Percentiles rank a stretch among this genome's conserved stretches.
Evolutionary conservation across 768 basidiomycete genomes (phyloP).

Genomic region (Gymnopilus dilepis): DNA sequence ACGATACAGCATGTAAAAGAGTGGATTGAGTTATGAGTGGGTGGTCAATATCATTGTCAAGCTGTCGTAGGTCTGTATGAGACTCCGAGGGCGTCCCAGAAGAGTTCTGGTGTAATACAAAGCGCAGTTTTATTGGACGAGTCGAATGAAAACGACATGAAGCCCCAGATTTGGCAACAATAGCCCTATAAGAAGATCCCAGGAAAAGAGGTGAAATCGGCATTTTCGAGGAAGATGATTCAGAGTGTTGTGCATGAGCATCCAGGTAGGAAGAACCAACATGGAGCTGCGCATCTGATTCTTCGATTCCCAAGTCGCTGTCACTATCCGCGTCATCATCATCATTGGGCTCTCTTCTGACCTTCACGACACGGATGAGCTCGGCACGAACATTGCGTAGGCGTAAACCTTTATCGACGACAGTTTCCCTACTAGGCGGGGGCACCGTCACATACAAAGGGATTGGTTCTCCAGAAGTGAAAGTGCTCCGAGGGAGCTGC

Average conservation of each 20-base stretch:
- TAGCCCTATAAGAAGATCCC: slow-evolving; percentile 51
- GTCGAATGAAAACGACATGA: slow-evolving; percentile 88
- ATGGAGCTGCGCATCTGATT: slow-evolving; percentile 39
- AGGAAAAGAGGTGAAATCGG: slow-evolving; percentile 44
- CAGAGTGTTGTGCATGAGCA: slow-evolving; percentile 27
- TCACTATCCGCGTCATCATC: slow-evolving; percentile 42
- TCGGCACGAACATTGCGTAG: slow-evolving; percentile 84
- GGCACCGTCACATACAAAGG: slow-evolving; percentile 84
- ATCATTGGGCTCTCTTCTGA: slow-evolving; percentile 50
- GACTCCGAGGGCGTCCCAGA: slow-evolving; percentile 56
- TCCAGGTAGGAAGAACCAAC: slow-evolving; percentile 25
- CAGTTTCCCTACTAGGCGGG: slow-evolving; percentile 68
- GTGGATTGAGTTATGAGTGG: slow-evolving; percentile 82
- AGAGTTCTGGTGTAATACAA: slow-evolving; percentile 74
- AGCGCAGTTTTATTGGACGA: slow-evolving; percentile 74
- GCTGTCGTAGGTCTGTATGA: slow-evolving; percentile 48
- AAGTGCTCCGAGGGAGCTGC: slow-evolving; percentile 74
- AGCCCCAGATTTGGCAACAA: slow-evolving; percentile 87
- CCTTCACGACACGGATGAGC: slow-evolving; percentile 69
- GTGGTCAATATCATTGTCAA: slow-evolving; percentile 67
- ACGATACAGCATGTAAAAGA: slow-evolving; percentile 82
- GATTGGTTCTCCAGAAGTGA: slow-evolving; percentile 73
- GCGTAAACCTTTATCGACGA: slow-evolving; percentile 71
- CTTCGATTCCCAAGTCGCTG: slow-evolving; percentile 34
- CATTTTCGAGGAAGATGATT: slow-evolving; percentile 43